phyloP scores from a whole-genome alignment of 2,329 filamentous ascomycete species.

The Penicillium fuscoglaucum region DNA sequence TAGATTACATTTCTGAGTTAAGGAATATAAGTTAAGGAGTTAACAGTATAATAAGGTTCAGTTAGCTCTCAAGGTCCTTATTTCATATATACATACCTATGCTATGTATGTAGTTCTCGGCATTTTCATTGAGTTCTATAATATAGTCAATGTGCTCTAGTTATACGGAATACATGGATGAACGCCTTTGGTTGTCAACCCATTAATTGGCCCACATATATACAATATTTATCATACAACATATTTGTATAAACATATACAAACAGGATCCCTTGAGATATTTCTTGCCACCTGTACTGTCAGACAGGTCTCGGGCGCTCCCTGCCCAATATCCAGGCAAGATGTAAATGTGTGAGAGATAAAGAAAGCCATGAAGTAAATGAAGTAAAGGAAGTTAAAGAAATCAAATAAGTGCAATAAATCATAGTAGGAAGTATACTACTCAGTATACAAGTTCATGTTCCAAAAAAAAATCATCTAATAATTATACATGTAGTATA shows the following conservation, averaged over 20 bases:
- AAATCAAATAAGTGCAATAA: neutral
- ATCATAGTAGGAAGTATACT: neutral
- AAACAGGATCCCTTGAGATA: neutral
- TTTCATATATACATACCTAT: neutral
- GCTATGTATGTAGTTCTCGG: neutral
- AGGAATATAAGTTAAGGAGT: neutral
- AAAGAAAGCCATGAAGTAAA: neutral
- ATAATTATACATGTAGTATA: neutral
- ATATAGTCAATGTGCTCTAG: neutral
- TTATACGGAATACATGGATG: neutral
- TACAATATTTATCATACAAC: neutral
- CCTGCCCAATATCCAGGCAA: slow-evolving; percentile 3
- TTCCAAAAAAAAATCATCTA: neutral
- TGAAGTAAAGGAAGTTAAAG: too few species aligned
- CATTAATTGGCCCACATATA: neutral
- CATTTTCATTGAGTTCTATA: neutral
- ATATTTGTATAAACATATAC: neutral
- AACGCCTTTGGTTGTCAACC: neutral
- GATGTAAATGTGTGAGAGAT: neutral
- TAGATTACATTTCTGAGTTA: neutral
- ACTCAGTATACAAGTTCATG: neutral
- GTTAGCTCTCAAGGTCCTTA: neutral
- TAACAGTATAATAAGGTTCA: neutral
- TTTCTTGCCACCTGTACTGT: neutral
- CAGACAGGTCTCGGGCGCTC: slow-evolving; percentile 4